phyloP scores from a whole-genome alignment of 148 eudicot genomes.

The Vaccinium myrtillus region DNA sequence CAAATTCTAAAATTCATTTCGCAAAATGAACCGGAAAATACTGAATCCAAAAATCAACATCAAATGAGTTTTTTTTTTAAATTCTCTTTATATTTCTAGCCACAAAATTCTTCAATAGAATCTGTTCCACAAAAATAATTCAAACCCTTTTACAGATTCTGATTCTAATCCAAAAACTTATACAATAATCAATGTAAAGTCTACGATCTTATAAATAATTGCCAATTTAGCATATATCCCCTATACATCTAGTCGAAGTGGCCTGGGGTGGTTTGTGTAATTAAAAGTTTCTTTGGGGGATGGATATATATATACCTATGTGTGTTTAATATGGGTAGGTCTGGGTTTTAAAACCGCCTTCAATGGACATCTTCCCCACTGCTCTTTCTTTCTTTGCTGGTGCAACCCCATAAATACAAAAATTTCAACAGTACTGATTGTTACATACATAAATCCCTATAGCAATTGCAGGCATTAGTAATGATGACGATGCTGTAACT shows the following conservation, averaged over 20 bases:
- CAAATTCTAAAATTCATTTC: too few relatives aligned
- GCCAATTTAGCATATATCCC: too few relatives aligned
- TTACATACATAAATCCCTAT: slow-evolving; percentile 22
- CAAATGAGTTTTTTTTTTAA: too few relatives aligned
- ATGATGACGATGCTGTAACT: slow-evolving; percentile 28
- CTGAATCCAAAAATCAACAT: too few relatives aligned
- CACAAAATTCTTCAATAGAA: too few relatives aligned
- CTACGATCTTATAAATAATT: too few relatives aligned
- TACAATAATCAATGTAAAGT: too few relatives aligned
- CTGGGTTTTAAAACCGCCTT: slow-evolving; percentile 20
- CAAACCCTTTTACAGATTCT: too few relatives aligned
- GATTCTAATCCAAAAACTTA: too few relatives aligned
- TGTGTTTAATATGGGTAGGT: slow-evolving; percentile 35
- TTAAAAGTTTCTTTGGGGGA: slow-evolving; percentile 8
- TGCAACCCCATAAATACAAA: not conserved
- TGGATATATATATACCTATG: not conserved
- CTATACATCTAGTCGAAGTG: not conserved
- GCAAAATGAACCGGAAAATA: too few relatives aligned
- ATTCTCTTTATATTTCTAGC: too few relatives aligned
- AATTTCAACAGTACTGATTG: slow-evolving; percentile 22
- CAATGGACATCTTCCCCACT: slow-evolving; percentile 13
- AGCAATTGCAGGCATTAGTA: slow-evolving; percentile 21
- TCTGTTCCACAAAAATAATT: too few relatives aligned
- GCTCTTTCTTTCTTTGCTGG: not conserved
- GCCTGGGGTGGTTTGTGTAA: slow-evolving; percentile 15